These are phyloP conservation scores for Apiotrichum laibachii DNA, from an alignment of 1,284 basidiomycete genomes.

Conservation along the genomic window DNA sequence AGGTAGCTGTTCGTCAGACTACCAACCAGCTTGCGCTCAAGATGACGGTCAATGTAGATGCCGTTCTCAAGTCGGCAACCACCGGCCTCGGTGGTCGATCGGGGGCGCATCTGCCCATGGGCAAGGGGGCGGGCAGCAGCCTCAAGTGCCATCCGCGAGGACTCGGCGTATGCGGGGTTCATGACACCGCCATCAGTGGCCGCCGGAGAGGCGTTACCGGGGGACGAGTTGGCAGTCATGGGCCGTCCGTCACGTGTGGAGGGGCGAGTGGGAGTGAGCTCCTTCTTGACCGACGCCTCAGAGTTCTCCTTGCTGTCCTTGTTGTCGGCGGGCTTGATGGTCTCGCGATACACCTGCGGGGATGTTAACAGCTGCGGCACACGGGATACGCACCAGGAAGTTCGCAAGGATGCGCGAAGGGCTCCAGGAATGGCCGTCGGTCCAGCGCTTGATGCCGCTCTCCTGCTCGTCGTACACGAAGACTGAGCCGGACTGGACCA, in stretches of 20 bases:
- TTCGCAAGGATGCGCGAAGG: slow-evolving; percentile 71
- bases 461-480: slow-evolving; percentile 98
- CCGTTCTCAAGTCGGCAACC: slow-evolving; percentile 25
- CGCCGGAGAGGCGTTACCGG: slow-evolving; percentile 13
- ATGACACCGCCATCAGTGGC: slow-evolving; percentile 1
- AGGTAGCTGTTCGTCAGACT: slow-evolving; percentile 86
- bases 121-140: slow-evolving; percentile 14
- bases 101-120: slow-evolving; percentile 23
- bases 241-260: slow-evolving; percentile 17
- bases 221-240: slow-evolving; percentile 17
- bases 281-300: slow-evolving; percentile 12
- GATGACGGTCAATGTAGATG: slow-evolving; percentile 22
- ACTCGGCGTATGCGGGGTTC: slow-evolving; percentile 13
- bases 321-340: slow-evolving; percentile 62
- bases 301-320: slow-evolving; percentile 18
- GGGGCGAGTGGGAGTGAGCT: slow-evolving; percentile 12
- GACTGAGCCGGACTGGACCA: slow-evolving; percentile 90
- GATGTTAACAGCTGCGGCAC: not conserved
- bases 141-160: slow-evolving; percentile 24
- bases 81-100: slow-evolving; percentile 22
- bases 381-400: slow-evolving; percentile 61
- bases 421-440: slow-evolving; percentile 90
- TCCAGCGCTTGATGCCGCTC: slow-evolving; percentile 98
- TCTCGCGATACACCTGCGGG: slow-evolving; percentile 74
- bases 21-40: slow-evolving; percentile 76